Percentiles rank a stretch among this genome's conserved stretches.
Evolutionary conservation across 306 rosid species (phyloP).

Genomic region (Begonia peltatifolia): DNA sequence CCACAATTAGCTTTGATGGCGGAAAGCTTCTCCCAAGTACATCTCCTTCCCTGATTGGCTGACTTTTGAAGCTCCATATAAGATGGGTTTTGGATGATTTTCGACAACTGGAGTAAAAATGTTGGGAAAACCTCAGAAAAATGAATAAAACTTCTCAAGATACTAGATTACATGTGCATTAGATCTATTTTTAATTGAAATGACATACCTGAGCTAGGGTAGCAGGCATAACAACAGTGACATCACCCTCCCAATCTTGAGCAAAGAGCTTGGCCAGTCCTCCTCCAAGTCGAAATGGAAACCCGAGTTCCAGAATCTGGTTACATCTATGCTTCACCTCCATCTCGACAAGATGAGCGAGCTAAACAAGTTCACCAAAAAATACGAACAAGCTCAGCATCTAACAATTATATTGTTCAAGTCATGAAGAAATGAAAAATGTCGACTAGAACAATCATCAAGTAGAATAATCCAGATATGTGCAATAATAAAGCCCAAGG

Average conservation of each 20-base stretch:
- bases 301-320: conserved; percentile 84
- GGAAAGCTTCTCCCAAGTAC: conserved; percentile 96
- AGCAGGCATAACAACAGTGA: conserved; percentile 95
- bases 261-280: conserved; percentile 88
- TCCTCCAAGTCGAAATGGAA: conserved; percentile 41
- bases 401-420: too few species aligned
- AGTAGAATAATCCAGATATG: too few species aligned
- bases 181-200: neutral
- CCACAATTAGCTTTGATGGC: conserved; percentile 95
- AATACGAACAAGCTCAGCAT: too few species aligned
- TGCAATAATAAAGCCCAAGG: too few species aligned
- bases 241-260: conserved; percentile 99
- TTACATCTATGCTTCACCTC: conserved; percentile 93
- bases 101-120: conserved; percentile 43
- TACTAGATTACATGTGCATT: neutral
- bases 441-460: too few species aligned
- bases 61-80: conserved; percentile 91
- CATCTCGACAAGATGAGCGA: conserved; percentile 92
- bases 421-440: too few species aligned
- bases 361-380: conserved; percentile 27
- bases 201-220: conserved; percentile 79
- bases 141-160: too few species aligned
- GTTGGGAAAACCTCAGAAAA: neutral
- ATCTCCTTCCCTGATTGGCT: conserved; percentile 90
- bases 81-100: conserved; percentile 82